Base-by-base conservation (phyloP, 192 early-diverging fungal species). In the Entomortierella chlamydospora region DNA sequence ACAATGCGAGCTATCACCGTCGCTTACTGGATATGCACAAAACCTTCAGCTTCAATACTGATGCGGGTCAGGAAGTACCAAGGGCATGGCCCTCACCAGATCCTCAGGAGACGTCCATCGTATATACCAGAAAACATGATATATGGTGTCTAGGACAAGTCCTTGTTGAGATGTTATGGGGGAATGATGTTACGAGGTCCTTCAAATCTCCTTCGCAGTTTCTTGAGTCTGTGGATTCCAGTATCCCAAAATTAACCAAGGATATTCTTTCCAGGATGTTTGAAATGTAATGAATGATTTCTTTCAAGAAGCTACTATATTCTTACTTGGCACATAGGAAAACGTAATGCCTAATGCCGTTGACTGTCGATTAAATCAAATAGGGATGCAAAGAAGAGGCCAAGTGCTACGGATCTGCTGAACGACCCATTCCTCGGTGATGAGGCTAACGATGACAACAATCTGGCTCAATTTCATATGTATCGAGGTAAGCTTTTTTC, bases 371-470 rank as follows among this genome's bases (percentile, higher is more conserved):
- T n/a, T n/a, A 2, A 6, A 17, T 50, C n/a, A 43, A 56, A 41
- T 64, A 73, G 68, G n/a, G 93, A 95, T 73, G 87, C 91, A 15
- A 86, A 85, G 45, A 89, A 91, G 59, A 84, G 94, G 4, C 90
- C 92, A 10, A 92, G 90, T 42, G 93, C 94, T 0, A 74, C 93
- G 60, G 93, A 94, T 56, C 73, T 94, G 0, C 83, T 95, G 34
- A 89, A 88, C 17, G 84, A 93, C 56, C 83, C 92, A 25, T 91
- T 94, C 41, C 92, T 95, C 45, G 65, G 68, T 28, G 84, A 89
- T 33, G 90, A 73, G 23, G 65, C 56, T 1, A 39, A 34, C 9
- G 41, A 60, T 7, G 76, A 79, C 30, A 64, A 26, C 73, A 70
- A 33, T 29, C 61, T 62, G 81, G 74, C 74, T 56, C 77, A 26